Evolutionary conservation across 306 rosid species (phyloP).

Genomic region (Lathyrus sativus): DNA sequence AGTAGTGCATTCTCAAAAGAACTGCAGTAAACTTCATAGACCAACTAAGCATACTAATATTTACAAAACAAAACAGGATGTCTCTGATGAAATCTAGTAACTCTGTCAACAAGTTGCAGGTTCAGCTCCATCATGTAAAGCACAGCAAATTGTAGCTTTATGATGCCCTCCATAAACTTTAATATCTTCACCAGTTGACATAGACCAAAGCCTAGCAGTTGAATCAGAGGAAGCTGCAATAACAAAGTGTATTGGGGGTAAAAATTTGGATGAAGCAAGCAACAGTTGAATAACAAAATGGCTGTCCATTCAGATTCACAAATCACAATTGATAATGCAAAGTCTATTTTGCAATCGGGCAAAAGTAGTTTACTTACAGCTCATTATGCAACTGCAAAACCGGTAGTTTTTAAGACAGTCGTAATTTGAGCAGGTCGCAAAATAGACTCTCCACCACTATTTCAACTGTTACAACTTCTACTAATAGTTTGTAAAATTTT

Average conservation of each 20-base stretch:
- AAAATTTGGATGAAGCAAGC: conserved; percentile 7
- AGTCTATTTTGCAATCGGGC: conserved; percentile 19
- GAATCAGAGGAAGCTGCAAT: conserved; percentile 90
- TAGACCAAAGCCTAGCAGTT: conserved; percentile 95
- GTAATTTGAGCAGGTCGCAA: neutral
- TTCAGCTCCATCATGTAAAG: conserved; percentile 96
- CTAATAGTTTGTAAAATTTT: neutral
- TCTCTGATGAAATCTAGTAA: neutral
- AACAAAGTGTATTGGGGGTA: conserved; percentile 16
- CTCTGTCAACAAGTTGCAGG: conserved; percentile 56
- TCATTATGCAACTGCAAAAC: neutral
- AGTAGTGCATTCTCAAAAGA: neutral
- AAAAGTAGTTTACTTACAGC: neutral
- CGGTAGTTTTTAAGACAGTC: neutral
- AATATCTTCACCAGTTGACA: conserved; percentile 85
- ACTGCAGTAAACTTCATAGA: conserved; percentile 8
- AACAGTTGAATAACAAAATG: conserved; percentile 12
- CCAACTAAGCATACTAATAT: conserved; percentile 21
- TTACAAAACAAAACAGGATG: conserved; percentile 44
- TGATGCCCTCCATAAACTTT: conserved; percentile 91
- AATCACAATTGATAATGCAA: conserved; percentile 18
- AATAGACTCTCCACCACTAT: neutral
- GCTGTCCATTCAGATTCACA: conserved; percentile 21
- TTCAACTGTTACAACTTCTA: neutral
- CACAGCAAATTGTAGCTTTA: conserved; percentile 93